These are phyloP conservation scores for Colletotrichum ledebouriae DNA, from an alignment of 2,329 filamentous ascomycete genomes.

Conservation along the genomic window DNA sequence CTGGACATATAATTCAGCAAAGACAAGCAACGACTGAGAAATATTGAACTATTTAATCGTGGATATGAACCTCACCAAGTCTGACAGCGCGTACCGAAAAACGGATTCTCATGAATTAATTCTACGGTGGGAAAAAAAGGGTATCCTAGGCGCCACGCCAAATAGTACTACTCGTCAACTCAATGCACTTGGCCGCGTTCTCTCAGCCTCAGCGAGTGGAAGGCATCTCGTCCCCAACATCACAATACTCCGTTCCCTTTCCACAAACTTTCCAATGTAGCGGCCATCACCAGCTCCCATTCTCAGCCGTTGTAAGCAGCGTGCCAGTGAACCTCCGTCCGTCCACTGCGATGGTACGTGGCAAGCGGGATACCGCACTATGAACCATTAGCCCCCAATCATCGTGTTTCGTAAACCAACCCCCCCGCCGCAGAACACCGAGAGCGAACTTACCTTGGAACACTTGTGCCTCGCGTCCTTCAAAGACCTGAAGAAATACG, in stretches of 20 bases:
- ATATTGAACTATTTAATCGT: no score
- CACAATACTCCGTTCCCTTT: no score
- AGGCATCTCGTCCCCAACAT: no score
- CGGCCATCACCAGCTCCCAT: not conserved
- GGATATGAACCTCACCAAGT: not conserved
- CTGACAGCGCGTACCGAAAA: no score
- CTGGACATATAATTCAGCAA: no score
- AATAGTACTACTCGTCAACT: not conserved
- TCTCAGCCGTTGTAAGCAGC: constrained; percentile 12
- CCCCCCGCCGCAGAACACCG: not conserved
- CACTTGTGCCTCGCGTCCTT: constrained; percentile 46
- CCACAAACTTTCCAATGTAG: no score
- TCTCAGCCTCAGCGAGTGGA: not conserved
- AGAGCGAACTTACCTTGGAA: constrained; percentile 39
- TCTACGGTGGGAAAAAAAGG: not conserved
- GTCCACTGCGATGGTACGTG: constrained; percentile 46
- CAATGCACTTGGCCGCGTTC: no score
- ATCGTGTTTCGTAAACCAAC: not conserved
- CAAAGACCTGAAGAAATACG: constrained; percentile 43
- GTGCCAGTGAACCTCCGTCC: constrained; percentile 45
- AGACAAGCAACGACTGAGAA: no score
- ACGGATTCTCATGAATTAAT: not conserved
- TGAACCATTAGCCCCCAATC: not conserved
- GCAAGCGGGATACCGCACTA: constrained; percentile 46
- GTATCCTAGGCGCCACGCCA: constrained; percentile 29